Percentiles rank a stretch among this genome's conserved stretches.
Evolutionary conservation across 2,329 filamentous ascomycete species (phyloP).

Genomic region (Grosmannia clavigera): DNA sequence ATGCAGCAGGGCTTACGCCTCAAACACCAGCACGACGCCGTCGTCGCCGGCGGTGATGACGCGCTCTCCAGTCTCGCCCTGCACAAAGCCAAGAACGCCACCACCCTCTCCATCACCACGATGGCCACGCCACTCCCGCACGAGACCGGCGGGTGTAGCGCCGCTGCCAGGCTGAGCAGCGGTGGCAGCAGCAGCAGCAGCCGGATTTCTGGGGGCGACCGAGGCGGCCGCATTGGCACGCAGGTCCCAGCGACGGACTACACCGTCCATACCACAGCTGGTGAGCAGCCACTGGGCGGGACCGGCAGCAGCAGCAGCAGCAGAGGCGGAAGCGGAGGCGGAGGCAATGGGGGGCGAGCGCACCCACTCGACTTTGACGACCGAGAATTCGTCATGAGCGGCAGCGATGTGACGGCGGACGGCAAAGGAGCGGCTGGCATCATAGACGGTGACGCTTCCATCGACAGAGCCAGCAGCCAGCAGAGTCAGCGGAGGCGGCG

Average conservation of each 20-base stretch:
- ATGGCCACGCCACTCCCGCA: constrained; percentile 87
- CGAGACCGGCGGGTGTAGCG: constrained; percentile 30
- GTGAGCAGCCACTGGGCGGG: constrained; percentile 55
- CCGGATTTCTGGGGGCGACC: constrained; percentile 3
- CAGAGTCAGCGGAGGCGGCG: constrained; percentile 37
- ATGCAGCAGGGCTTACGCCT: constrained; percentile 25
- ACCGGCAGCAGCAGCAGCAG: constrained; percentile 19
- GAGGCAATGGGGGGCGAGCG: constrained; percentile 9
- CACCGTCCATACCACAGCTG: constrained; percentile 83
- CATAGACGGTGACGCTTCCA: constrained; percentile 73
- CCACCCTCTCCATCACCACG: constrained; percentile 73
- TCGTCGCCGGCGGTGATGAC: constrained; percentile 91
- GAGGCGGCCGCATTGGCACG: constrained; percentile 34
- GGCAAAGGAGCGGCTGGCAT: constrained; percentile 74
- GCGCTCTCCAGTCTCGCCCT: constrained; percentile 59
- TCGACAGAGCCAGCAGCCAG: constrained; percentile 58
- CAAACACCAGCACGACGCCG: constrained; percentile 54
- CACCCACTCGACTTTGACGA: constrained; percentile 89
- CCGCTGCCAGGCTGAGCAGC: constrained; percentile 19
- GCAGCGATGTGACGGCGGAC: constrained; percentile 70
- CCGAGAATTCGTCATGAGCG: constrained; percentile 76
- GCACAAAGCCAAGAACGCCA: constrained; percentile 83
- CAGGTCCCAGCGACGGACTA: constrained; percentile 77
- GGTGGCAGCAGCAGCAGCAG: not conserved
- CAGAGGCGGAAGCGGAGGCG: not conserved